These are phyloP conservation scores for Fusarium chlamydosporum DNA, from an alignment of 2,329 filamentous ascomycete species.

Conservation along the genomic window DNA sequence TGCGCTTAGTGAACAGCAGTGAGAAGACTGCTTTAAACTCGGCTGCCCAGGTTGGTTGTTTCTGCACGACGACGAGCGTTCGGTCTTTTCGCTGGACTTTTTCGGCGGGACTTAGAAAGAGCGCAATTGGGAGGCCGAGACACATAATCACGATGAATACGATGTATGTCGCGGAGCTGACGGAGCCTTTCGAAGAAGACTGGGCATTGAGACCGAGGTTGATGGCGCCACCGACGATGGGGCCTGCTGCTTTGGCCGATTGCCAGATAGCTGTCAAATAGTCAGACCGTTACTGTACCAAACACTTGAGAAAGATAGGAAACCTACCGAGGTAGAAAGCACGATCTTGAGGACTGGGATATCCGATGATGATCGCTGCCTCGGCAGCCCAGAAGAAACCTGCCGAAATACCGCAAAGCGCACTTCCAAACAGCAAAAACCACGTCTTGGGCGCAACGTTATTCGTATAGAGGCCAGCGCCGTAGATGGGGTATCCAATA, in stretches of 20 bases:
- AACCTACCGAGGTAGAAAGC: constrained; percentile 27
- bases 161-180: constrained; percentile 32
- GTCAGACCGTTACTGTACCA: rapidly evolving
- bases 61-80: constrained; percentile 12
- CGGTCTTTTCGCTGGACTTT: constrained; percentile 26
- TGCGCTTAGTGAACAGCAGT: constrained; percentile 25
- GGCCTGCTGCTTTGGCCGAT: constrained; percentile 66
- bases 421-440: constrained; percentile 35
- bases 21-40: constrained; percentile 35
- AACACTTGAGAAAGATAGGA: rapidly evolving
- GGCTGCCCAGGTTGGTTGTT: constrained; percentile 22
- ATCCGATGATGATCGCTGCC: constrained; percentile 57
- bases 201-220: constrained; percentile 72
- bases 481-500: constrained; percentile 23
- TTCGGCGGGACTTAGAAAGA: constrained; percentile 11
- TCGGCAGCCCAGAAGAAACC: constrained; percentile 56
- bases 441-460: constrained; percentile 46
- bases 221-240: constrained; percentile 71
- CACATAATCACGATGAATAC: constrained; percentile 33
- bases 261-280: constrained; percentile 72
- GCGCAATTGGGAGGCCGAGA: constrained; percentile 13
- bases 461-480: constrained; percentile 27
- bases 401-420: constrained; percentile 60
- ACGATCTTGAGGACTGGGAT: constrained; percentile 23
- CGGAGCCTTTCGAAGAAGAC: constrained; percentile 10